phyloP scores from a whole-genome alignment of 441 rosid species.

The Sinapis alba region DNA sequence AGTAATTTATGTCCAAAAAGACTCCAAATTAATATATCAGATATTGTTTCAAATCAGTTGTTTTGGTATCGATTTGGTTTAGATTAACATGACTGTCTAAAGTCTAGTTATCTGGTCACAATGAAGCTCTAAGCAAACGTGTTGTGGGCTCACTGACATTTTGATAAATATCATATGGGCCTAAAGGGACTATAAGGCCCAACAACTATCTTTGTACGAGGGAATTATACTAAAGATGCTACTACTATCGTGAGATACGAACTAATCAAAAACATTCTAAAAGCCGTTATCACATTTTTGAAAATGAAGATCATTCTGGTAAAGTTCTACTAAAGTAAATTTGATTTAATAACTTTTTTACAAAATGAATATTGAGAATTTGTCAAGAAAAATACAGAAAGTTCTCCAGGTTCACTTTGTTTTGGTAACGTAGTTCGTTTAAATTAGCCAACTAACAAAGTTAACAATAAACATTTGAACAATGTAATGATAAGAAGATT shows the following conservation, averaged over 20 bases:
- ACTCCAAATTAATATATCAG: too few relatives aligned
- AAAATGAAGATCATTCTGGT: neutral
- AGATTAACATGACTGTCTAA: neutral
- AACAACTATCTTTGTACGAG: neutral
- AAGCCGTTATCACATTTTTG: neutral
- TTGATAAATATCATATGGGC: neutral
- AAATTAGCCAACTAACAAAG: neutral
- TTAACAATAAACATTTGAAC: neutral
- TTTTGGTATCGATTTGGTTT: neutral
- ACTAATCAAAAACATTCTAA: neutral
- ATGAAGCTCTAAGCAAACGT: neutral
- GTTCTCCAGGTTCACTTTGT: neutral
- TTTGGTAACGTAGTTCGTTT: neutral
- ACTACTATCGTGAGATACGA: neutral
- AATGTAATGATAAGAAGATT: slow-evolving; percentile 16
- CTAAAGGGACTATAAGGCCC: neutral
- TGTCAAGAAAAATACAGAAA: neutral
- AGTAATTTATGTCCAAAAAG: too few relatives aligned
- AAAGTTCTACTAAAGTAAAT: too few relatives aligned
- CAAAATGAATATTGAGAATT: neutral
- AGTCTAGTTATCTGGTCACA: too few relatives aligned
- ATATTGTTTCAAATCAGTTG: neutral
- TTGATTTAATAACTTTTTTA: neutral
- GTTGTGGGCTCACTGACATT: neutral
- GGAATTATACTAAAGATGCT: neutral